Conservation (phyloP, 805 yeast species). For the Wickerhamiella sorbophila region DNA sequence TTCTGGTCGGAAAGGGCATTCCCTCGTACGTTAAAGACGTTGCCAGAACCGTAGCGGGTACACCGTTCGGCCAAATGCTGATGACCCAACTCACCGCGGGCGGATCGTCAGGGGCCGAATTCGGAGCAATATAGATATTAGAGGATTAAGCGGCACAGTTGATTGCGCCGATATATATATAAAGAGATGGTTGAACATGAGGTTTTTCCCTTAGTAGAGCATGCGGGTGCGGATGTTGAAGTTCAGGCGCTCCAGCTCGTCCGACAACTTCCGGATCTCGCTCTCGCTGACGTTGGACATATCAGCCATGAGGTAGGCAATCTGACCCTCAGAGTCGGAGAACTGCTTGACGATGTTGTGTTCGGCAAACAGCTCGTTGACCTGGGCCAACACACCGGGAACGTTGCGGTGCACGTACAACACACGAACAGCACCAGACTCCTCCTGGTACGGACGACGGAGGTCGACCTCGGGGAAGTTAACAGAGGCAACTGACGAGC, state of each 20-base stretch:
- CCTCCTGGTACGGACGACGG: constrained; percentile 79
- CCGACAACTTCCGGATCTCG: constrained; percentile 74
- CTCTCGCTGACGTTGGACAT: constrained; percentile 68
- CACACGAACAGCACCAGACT: constrained; percentile 72
- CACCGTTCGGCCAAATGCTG: constrained; percentile 39
- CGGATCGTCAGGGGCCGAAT: constrained; percentile 1
- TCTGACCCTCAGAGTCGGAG: constrained; percentile 91
- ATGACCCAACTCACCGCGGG: constrained; percentile 24
- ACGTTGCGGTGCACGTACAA: constrained; percentile 93
- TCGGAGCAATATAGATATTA: not conserved
- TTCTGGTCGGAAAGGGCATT: constrained; percentile 40
- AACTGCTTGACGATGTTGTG: constrained; percentile 97
- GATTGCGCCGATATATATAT: not conserved
- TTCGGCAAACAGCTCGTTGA: constrained; percentile 84
- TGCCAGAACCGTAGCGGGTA: constrained; percentile 37
- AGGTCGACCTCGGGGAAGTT: constrained; percentile 97
- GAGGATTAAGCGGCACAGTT: not conserved
- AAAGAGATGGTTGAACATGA: not conserved
- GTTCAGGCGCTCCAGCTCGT: constrained; percentile 76
- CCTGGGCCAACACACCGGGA: constrained; percentile 96
- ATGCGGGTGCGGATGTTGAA: constrained; percentile 84
- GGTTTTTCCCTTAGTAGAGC: constrained; percentile 42
- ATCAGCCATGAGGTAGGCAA: constrained; percentile 97
- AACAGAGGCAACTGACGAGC: constrained; percentile 86
- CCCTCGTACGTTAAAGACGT: constrained; percentile 39